These are phyloP conservation scores for Gillenia trifoliata DNA, from an alignment of 306 rosid species.

Conservation along the genomic window DNA sequence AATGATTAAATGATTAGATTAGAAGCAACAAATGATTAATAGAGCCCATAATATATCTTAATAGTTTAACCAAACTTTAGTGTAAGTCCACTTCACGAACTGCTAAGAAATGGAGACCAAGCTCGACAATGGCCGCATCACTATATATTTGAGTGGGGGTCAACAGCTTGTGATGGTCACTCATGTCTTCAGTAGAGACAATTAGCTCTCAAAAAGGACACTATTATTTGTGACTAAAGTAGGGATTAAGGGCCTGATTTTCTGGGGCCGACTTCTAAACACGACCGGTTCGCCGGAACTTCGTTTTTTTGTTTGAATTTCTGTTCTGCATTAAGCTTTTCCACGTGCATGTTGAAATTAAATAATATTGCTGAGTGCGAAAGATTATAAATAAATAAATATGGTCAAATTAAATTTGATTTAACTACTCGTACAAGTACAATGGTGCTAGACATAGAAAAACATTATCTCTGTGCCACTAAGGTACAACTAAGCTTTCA, in stretches of 20 bases:
- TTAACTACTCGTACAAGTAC: constrained; percentile 27
- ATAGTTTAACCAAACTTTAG: constrained; percentile 2
- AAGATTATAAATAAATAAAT: not conserved
- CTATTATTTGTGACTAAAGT: constrained; percentile 5
- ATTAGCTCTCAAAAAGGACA: not conserved
- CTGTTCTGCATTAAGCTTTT: constrained; percentile 18
- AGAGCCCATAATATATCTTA: not conserved
- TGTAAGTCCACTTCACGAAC: constrained; percentile 14
- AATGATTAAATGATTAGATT: not conserved
- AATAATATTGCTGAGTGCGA: not conserved
- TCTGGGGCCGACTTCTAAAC: constrained; percentile 21
- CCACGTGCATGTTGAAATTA: constrained; percentile 26
- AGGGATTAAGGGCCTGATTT: constrained; percentile 21
- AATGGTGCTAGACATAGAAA: constrained; percentile 32
- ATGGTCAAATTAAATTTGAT: not conserved
- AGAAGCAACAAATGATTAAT: constrained; percentile 8
- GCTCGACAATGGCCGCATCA: constrained; percentile 18
- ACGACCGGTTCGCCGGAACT: constrained; percentile 20
- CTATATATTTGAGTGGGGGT: constrained; percentile 11
- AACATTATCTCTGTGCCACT: constrained; percentile 29
- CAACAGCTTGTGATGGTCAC: constrained; percentile 17
- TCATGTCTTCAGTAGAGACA: constrained; percentile 33
- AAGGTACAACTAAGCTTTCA: constrained; percentile 16
- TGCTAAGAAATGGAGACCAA: constrained; percentile 18
- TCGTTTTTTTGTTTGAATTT: not conserved